These are phyloP conservation scores for Trichomonas tenax DNA, from an alignment of 208 protist species.

Conservation along the genomic window DNA sequence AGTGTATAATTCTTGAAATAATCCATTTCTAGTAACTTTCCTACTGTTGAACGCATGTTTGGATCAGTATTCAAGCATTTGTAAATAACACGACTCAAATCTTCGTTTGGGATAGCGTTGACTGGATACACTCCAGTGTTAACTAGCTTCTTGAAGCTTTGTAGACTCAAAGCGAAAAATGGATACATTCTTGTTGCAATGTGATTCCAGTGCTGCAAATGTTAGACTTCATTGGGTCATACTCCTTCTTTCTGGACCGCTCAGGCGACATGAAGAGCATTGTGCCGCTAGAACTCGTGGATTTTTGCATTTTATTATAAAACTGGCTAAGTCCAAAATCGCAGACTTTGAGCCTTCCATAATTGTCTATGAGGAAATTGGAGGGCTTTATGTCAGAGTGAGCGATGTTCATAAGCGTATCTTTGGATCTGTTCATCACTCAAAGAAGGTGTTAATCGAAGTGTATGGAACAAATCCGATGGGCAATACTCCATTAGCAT, in stretches of 20 bases:
- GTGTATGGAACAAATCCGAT: background rate
- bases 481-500: background rate
- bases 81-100: background rate
- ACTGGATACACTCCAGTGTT: background rate
- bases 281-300: background rate
- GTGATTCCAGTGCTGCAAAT: background rate
- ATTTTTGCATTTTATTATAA: too few species aligned
- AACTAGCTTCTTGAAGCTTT: background rate
- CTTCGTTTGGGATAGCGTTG: background rate
- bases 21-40: background rate
- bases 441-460: background rate
- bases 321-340: conserved; percentile 43
- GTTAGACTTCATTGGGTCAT: background rate
- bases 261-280: background rate
- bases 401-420: conserved; percentile 42
- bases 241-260: background rate
- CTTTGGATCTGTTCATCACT: background rate
- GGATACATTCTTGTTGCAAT: background rate
- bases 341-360: conserved; percentile 49
- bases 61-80: background rate
- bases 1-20: background rate
- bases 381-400: conserved; percentile 68
- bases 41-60: background rate
- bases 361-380: conserved; percentile 59
- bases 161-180: background rate